These are phyloP conservation scores for Pyracantha coccinea DNA, from an alignment of 331 rosid genomes.

Conservation along the genomic window DNA sequence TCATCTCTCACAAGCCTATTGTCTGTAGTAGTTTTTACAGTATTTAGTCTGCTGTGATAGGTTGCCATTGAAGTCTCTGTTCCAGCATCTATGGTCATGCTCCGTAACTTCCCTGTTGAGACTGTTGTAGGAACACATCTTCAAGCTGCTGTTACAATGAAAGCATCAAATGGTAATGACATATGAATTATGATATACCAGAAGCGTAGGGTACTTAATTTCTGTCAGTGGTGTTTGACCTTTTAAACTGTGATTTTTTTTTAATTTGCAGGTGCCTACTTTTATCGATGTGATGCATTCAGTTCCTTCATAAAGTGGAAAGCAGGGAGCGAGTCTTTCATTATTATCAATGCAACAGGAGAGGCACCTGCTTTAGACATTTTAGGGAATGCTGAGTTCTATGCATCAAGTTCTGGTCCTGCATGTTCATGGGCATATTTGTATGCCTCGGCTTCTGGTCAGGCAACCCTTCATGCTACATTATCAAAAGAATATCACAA, in stretches of 20 bases:
- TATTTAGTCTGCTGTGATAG: slow-evolving; percentile 26
- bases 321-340: slow-evolving; percentile 69
- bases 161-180: slow-evolving; percentile 65
- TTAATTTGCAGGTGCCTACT: slow-evolving; percentile 56
- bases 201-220: slow-evolving; percentile 9
- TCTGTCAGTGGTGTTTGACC: slow-evolving; percentile 14
- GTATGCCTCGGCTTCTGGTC: slow-evolving; percentile 73
- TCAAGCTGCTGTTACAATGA: slow-evolving; percentile 86
- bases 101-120: slow-evolving; percentile 74
- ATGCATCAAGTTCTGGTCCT: slow-evolving; percentile 36
- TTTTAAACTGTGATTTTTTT: slow-evolving; percentile 24
- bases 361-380: slow-evolving; percentile 36
- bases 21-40: neutral
- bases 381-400: slow-evolving; percentile 28
- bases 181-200: neutral
- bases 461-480: slow-evolving; percentile 64
- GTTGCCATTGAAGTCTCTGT: slow-evolving; percentile 72
- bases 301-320: slow-evolving; percentile 73
- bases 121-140: slow-evolving; percentile 85
- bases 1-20: neutral
- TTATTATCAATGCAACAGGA: slow-evolving; percentile 54
- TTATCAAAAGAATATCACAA: slow-evolving; percentile 55
- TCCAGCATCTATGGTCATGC: slow-evolving; percentile 77
- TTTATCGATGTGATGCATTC: slow-evolving; percentile 77
- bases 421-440: slow-evolving; percentile 72